These are phyloP conservation scores for Polyporus arcularius DNA, from an alignment of 768 basidiomycete species.

Conservation along the genomic window DNA sequence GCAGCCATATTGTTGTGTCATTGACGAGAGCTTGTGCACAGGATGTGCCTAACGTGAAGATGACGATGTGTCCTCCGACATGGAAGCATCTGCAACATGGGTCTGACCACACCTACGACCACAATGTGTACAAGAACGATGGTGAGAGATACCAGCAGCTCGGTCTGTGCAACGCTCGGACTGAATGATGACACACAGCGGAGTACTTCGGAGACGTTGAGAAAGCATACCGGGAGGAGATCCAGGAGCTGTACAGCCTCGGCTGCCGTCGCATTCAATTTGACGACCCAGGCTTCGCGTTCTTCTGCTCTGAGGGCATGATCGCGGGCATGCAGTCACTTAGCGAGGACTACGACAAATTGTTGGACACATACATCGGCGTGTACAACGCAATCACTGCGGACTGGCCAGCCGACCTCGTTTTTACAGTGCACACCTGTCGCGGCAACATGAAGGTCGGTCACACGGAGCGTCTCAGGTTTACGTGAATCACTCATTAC, in stretches of 20 bases:
- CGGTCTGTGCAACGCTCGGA: not conserved
- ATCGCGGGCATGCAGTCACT: slow-evolving; percentile 55
- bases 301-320: slow-evolving; percentile 63
- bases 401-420: slow-evolving; percentile 52
- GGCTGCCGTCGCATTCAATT: slow-evolving; percentile 47
- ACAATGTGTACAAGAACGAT: slow-evolving; percentile 59
- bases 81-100: slow-evolving; percentile 76
- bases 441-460: slow-evolving; percentile 40
- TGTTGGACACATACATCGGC: slow-evolving; percentile 64
- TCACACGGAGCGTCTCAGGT: not conserved
- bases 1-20: not conserved
- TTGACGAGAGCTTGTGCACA: slow-evolving; percentile 21
- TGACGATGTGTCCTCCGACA: slow-evolving; percentile 68
- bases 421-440: slow-evolving; percentile 60
- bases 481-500: slow-evolving; percentile 28
- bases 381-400: slow-evolving; percentile 59
- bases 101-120: slow-evolving; percentile 53
- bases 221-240: slow-evolving; percentile 45
- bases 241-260: slow-evolving; percentile 43
- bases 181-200: slow-evolving; percentile 16
- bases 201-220: slow-evolving; percentile 52
- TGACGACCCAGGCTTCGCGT: slow-evolving; percentile 50
- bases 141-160: slow-evolving; percentile 32
- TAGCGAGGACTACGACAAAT: slow-evolving; percentile 58
- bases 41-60: slow-evolving; percentile 67